Percentiles rank a stretch among this genome's conserved stretches.
Evolutionary conservation across 2,329 filamentous ascomycete species (phyloP).

Genomic region (Volutella citrinella): DNA sequence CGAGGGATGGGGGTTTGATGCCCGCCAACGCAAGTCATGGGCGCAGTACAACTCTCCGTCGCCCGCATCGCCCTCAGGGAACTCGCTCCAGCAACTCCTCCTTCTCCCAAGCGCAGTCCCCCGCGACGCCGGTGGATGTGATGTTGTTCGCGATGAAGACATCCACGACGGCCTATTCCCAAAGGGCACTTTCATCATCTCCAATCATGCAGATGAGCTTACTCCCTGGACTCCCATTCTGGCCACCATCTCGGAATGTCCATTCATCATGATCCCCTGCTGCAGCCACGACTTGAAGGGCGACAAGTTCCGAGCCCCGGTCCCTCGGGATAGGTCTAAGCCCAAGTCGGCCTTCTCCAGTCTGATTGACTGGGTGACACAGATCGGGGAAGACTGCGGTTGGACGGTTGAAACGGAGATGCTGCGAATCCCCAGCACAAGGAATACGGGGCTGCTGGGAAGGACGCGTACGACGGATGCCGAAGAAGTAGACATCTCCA

Average conservation of each 20-base stretch:
- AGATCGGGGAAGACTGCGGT: slow-evolving; percentile 68
- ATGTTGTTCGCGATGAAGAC: slow-evolving; percentile 9
- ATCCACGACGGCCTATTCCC: slow-evolving; percentile 66
- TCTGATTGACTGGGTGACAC: slow-evolving; percentile 73
- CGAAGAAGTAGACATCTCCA: slow-evolving; percentile 37
- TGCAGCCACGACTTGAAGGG: slow-evolving; percentile 88
- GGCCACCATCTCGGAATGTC: slow-evolving; percentile 68
- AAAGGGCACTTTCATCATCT: slow-evolving; percentile 81
- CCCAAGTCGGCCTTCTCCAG: slow-evolving; percentile 74
- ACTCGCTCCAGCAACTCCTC: slow-evolving; percentile 43
- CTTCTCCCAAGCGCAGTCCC: slow-evolving; percentile 46
- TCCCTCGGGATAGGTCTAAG: slow-evolving; percentile 48
- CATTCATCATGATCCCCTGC: slow-evolving; percentile 92
- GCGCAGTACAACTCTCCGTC: slow-evolving; percentile 54
- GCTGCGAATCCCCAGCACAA: slow-evolving; percentile 85
- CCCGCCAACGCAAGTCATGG: slow-evolving; percentile 84
- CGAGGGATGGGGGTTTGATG: slow-evolving; percentile 86
- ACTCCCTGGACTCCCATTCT: slow-evolving; percentile 95
- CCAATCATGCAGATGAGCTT: slow-evolving; percentile 94
- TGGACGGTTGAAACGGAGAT: slow-evolving; percentile 80
- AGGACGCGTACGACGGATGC: slow-evolving; percentile 38
- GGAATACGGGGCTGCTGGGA: slow-evolving; percentile 80
- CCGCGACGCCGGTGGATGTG: slow-evolving; percentile 11
- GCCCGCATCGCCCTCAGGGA: slow-evolving; percentile 23
- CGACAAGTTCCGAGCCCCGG: slow-evolving; percentile 65